Conservation (phyloP, 495 filamentous ascomycete genomes). For the Aspergillus haitiensis region DNA sequence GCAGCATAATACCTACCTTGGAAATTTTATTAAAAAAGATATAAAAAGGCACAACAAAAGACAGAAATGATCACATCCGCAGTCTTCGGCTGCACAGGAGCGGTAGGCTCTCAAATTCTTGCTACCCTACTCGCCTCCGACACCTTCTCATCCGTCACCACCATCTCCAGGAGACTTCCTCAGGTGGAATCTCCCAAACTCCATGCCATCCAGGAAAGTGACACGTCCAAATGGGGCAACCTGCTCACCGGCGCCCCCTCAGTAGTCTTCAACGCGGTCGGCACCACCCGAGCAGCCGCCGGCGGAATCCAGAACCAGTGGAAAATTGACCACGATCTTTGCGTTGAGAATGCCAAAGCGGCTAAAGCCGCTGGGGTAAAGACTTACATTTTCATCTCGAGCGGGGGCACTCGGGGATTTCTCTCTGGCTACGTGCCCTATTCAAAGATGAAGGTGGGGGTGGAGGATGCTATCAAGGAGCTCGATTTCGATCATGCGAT, state of each 20-base stretch:
- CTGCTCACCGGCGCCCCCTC: constrained; percentile 39
- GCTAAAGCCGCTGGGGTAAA: constrained; percentile 52
- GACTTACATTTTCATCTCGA: constrained; percentile 52
- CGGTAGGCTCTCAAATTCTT: constrained; percentile 58
- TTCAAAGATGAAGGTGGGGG: constrained; percentile 42
- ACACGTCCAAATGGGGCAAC: constrained; percentile 37
- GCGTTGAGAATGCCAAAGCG: constrained; percentile 47
- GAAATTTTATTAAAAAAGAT: no score
- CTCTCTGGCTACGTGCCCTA: constrained; percentile 33
- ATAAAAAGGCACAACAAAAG: no score
- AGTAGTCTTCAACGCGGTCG: constrained; percentile 50
- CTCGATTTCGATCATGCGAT: constrained; percentile 40
- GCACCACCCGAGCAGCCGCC: constrained; percentile 45
- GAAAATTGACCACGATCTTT: constrained; percentile 53
- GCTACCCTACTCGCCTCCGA: constrained; percentile 50
- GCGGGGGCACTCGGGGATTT: constrained; percentile 34
- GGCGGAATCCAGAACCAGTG: constrained; percentile 50
- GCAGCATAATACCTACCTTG: no score
- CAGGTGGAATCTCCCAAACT: constrained; percentile 50
- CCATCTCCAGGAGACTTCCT: constrained; percentile 58
- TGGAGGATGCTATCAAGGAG: constrained; percentile 43
- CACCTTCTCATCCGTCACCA: constrained; percentile 47
- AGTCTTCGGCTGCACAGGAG: constrained; percentile 58
- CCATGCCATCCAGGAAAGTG: constrained; percentile 31
- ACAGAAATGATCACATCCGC: constrained; percentile 42